These are phyloP conservation scores for Colletotrichum coccodes DNA, from an alignment of 2,329 filamentous ascomycete species.

Conservation along the genomic window DNA sequence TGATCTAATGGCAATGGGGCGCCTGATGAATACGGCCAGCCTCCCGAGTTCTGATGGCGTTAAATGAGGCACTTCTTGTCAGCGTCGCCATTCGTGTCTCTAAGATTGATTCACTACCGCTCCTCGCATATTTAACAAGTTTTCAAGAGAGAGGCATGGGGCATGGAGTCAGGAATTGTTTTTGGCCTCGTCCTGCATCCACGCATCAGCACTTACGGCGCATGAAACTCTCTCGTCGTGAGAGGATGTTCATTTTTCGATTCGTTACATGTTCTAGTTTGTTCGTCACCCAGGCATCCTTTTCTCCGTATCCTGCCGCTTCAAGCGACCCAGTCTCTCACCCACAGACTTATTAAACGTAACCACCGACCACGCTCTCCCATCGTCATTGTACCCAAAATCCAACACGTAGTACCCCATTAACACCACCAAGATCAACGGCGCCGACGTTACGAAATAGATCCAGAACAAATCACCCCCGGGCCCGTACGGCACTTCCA, in stretches of 20 bases:
- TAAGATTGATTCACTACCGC: too few species aligned
- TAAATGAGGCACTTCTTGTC: too few species aligned
- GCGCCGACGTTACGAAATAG: conserved; percentile 35
- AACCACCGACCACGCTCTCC: conserved; percentile 34
- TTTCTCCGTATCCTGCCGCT: neutral
- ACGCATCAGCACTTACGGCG: too few species aligned
- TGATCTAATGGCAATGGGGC: neutral
- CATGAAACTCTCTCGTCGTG: too few species aligned
- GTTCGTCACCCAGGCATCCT: neutral
- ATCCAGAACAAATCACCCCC: conserved; percentile 35
- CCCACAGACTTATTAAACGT: conserved; percentile 23
- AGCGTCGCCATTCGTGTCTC: too few species aligned
- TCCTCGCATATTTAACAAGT: too few species aligned
- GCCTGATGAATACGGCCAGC: neutral
- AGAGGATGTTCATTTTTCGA: too few species aligned
- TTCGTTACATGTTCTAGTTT: neutral
- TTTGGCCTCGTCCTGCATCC: neutral
- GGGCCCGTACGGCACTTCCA: conserved; percentile 35
- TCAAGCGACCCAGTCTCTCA: conserved; percentile 4
- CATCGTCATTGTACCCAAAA: conserved; percentile 37
- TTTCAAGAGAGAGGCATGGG: too few species aligned
- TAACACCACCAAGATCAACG: conserved; percentile 34
- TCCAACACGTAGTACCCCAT: conserved; percentile 36
- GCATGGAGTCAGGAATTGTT: neutral
- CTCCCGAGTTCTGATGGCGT: neutral